phyloP scores from a whole-genome alignment of 495 filamentous ascomycete genomes.

The Pseudoneurospora amorphoporcata region DNA sequence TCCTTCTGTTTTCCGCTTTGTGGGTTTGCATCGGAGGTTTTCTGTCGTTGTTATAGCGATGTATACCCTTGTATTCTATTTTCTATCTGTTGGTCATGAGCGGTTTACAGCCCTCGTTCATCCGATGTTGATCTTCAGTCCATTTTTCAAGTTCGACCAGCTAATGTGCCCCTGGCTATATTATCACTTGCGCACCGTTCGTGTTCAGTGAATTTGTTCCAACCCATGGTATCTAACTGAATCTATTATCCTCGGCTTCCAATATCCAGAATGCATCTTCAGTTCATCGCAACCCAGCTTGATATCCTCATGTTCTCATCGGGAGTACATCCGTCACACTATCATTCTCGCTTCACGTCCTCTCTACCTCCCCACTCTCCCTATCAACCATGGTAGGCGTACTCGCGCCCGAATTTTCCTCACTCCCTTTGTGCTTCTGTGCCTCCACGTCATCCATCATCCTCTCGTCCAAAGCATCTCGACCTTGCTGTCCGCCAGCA shows the following conservation, averaged over 20 bases:
- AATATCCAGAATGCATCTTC: not conserved
- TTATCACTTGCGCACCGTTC: not conserved
- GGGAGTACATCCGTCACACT: not conserved
- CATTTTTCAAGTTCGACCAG: not conserved
- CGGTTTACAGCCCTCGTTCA: not conserved
- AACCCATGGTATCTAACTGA: not conserved
- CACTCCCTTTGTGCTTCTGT: not conserved
- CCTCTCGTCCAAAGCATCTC: not conserved
- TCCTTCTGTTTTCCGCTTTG: not conserved
- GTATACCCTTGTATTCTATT: not conserved
- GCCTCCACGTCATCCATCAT: not conserved
- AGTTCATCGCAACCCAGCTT: not conserved
- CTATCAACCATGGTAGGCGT: not conserved
- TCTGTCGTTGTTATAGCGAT: not conserved
- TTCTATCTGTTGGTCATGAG: not conserved
- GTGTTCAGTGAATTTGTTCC: not conserved
- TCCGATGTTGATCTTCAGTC: not conserved
- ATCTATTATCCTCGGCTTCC: not conserved
- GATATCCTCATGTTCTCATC: not conserved
- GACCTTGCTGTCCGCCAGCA: not conserved
- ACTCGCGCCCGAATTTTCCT: not conserved
- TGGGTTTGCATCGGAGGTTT: not conserved
- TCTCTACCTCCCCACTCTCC: not conserved
- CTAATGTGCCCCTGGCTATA: not conserved
- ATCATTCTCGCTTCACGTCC: not conserved